Evolutionary conservation across 2,329 filamentous ascomycete genomes (phyloP), one percentile per base, ranked within the genome.

Genomic region (Cladosporium sp.): DNA sequence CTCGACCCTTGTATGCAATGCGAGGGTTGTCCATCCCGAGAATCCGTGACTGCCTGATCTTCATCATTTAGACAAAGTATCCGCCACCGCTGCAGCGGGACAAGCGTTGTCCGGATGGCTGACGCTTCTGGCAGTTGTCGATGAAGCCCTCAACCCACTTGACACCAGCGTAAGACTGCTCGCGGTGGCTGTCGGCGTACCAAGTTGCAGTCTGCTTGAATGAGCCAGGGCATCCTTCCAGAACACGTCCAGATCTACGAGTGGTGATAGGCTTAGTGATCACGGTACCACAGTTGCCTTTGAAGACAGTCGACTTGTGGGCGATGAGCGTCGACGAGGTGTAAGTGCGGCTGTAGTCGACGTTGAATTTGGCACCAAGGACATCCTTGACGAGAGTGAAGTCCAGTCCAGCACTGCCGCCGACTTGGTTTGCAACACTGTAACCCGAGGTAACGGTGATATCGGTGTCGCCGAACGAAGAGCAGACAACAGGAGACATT

Each of bases 231-330:
- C 71, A 69, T 18, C 71, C 71, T 38, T 68, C 24, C 54, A 65
- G 47, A 10, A 69, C 59, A n/a, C 64, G 62, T 28, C 70, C 71
- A 51, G 67, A 72, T 26, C 69, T 67, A 54, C 71, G 70, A 28
- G 71, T 71, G 34, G 64, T 68, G 26, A 68, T 24, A 26, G 71
- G 71, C 38, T 68, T 66, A n/a, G 66, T 68, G 55, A 70, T 66
- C 67, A 70, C 68, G 41, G 55, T 63, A 59, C 68, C 68, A 36
- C 67, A 70, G 26, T 66, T 65, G 34, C 68, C 67, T 18, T 36
- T 15, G 7, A 28, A 24, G 18, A 70, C 58, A 18, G 63, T 68
- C 10, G 52, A 57, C n/a, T 66, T 67, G 68, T 68, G 67, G n/a
- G 65, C 61, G 30, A 58, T 49, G n/a, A 65, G 64, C 18, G 52